Percentiles rank a stretch among this genome's conserved stretches.
These are phyloP conservation scores for Neopestalotiopsis sp. DNA, from an alignment of 2,329 filamentous ascomycete genomes.

Conservation along the genomic window DNA sequence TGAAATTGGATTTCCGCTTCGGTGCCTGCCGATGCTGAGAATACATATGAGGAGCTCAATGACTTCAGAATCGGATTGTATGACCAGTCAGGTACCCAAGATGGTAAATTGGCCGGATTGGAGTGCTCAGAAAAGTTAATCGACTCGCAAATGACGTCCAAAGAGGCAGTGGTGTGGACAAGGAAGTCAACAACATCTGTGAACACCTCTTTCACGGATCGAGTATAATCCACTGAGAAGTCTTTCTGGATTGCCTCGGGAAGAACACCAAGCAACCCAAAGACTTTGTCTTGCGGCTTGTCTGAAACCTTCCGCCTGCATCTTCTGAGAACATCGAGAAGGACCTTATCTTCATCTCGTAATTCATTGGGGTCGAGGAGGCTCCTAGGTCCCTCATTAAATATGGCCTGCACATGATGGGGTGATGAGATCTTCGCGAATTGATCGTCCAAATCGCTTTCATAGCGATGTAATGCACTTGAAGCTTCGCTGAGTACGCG, in stretches of 20 bases:
- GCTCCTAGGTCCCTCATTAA: neutral
- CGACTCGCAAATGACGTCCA: slow-evolving; percentile 42
- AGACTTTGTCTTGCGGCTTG: slow-evolving; percentile 43
- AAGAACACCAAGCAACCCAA: slow-evolving; percentile 40
- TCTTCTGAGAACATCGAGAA: neutral
- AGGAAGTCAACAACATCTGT: slow-evolving; percentile 40
- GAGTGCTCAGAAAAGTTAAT: slow-evolving; percentile 38
- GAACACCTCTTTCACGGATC: slow-evolving; percentile 40
- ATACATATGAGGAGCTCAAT: slow-evolving; percentile 20
- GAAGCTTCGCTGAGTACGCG: slow-evolving; percentile 26
- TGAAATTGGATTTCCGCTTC: no score
- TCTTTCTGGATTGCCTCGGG: slow-evolving; percentile 30
- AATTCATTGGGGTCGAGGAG: neutral
- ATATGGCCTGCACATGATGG: neutral
- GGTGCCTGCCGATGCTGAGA: no score
- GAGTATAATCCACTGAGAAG: slow-evolving; percentile 38
- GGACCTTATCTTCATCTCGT: neutral
- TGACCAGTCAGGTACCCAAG: slow-evolving; percentile 44
- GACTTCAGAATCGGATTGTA: slow-evolving; percentile 30
- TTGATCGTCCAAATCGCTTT: neutral
- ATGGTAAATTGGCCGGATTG: slow-evolving; percentile 34
- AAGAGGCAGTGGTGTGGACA: slow-evolving; percentile 28
- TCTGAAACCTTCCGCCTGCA: slow-evolving; percentile 30
- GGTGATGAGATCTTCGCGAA: neutral
- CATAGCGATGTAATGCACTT: slow-evolving; percentile 20